Conservation (phyloP, 2,329 filamentous ascomycete species). For the Venturiaceae sp. region DNA sequence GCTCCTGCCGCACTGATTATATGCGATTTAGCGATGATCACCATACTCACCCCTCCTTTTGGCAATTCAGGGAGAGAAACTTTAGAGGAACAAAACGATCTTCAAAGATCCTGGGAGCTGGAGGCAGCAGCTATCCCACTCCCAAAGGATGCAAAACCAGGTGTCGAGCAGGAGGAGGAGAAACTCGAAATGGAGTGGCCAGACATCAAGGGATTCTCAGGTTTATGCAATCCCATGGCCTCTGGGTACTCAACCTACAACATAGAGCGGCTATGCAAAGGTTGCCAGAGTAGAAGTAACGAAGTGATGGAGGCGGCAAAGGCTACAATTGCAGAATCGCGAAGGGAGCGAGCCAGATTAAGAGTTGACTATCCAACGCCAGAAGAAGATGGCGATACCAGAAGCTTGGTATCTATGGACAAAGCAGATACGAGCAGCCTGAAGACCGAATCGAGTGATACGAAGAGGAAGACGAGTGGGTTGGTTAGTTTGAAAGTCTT, state of each 20-base stretch:
- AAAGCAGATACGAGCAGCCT: too few species aligned
- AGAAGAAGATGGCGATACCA: too few species aligned
- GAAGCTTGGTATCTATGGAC: too few species aligned
- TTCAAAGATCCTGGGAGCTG: neutral
- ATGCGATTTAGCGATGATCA: constrained; percentile 1
- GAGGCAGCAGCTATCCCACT: neutral
- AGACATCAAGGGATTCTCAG: neutral
- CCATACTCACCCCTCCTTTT: neutral
- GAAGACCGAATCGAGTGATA: too few species aligned
- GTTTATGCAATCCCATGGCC: neutral
- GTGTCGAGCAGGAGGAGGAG: neutral
- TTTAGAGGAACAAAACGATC: neutral
- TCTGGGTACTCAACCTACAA: neutral
- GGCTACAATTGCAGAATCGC: neutral
- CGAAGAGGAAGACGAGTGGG: neutral
- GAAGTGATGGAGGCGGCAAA: neutral
- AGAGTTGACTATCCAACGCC: too few species aligned
- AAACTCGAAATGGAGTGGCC: neutral
- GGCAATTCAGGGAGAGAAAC: neutral
- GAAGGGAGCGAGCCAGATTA: neutral
- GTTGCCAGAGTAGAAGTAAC: neutral
- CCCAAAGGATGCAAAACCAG: neutral
- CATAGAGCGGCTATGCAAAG: neutral
- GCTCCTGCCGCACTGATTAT: neutral
- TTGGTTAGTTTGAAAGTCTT: too few species aligned